Evolutionary conservation across 495 filamentous ascomycete species (phyloP), one percentile per base, ranked within the genome.

Genomic region (Annulohypoxylon stygium): DNA sequence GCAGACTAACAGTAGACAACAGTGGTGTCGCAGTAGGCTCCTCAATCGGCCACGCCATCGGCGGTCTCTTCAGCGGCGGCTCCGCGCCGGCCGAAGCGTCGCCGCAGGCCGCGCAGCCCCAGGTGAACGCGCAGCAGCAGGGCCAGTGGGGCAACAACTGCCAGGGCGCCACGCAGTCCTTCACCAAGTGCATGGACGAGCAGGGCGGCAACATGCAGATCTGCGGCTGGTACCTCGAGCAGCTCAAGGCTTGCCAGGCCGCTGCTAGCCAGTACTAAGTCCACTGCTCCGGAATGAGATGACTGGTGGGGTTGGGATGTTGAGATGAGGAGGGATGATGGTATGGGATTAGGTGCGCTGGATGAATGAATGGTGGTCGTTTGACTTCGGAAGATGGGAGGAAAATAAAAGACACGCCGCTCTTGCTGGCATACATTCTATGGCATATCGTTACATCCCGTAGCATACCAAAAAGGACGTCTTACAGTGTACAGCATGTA

Each of bases 191-290:
- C 88, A 89, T 99, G 89, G 94, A 98, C 78, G 91, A 99, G 75
- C 91, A 99, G 81, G 81, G 89, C 76, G 97, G 97, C 65, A 92
- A 96, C 81, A 90, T 98, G 91, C 90, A 92, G 80, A 97, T 97
- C 76, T 99, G 96, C 84, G 90, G 91, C 70, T 99, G 96, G 96
- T 99, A 99, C 81, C 82, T 99, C 76, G 95, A 98, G 82, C 96
- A 99, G 88, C 85, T 99, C 80, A 97, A 97, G 88, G 93, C 95
- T 59, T 98, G 95, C 88, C 95, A 98, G 88, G 84, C 86, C 76
- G 93, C 95, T 75, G 93, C 95, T 61, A 92, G 86, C 82, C 92
- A 90, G 80, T 97, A 97, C 85, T 97, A 93, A 81, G 65, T 20
- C 54, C 33, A 34, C 14, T 53, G 3, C 4, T 36, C 6, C n/a